Base-by-base conservation (phyloP, 768 basidiomycete genomes). In the Sistotremastrum suecicum region DNA sequence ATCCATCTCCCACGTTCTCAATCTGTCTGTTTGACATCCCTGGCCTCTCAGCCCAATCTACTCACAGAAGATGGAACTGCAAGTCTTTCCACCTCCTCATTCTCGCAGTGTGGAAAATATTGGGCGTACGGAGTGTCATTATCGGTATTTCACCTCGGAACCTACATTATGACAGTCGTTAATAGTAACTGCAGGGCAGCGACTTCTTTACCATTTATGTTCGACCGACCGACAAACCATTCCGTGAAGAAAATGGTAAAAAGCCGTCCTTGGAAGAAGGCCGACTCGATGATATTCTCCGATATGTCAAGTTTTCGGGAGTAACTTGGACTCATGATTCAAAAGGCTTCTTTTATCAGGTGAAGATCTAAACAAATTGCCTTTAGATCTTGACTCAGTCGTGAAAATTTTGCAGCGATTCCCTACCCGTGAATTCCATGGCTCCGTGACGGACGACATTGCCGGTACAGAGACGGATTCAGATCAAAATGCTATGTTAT, bases 261-360 rank as follows among this genome's bases (percentile, higher is more conserved):
- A 35, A 33, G 12, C 54, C 57, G n/a, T 64, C 66, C 5, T 67
- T 71, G 43, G 68, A 78, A 51, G 64, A 70, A 12, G 66, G 65
- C 34, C 66, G 77, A 38, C 68, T 86, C 37, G 51, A 66, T 3
- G 86, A 89, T 40, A 78, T 78, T 49, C 61, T 88, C 44, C 71
- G 78, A 45, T 81, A 74, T 56, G 81, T 84, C 51, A 89, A 89
- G 58, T 87, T 85, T 61, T 81, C 80, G 1, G 60, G 66, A 7
- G 68, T 87, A 37, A 65, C 67, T 30, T 89, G 86, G 87, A 78
- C 78, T 3, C 74, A 76, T 46, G 83, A 88, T 60, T 79, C 76
- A 45, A 78, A 76, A 49, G 86, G 87, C 1, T 86, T 89, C 61
- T 85, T 89, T 63, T 90, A 90, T 58, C 85, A 87, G 67, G 68